These are phyloP conservation scores for Globisporangium nodosum DNA, from an alignment of 352 stramenopile genomes.

Conservation along the genomic window DNA sequence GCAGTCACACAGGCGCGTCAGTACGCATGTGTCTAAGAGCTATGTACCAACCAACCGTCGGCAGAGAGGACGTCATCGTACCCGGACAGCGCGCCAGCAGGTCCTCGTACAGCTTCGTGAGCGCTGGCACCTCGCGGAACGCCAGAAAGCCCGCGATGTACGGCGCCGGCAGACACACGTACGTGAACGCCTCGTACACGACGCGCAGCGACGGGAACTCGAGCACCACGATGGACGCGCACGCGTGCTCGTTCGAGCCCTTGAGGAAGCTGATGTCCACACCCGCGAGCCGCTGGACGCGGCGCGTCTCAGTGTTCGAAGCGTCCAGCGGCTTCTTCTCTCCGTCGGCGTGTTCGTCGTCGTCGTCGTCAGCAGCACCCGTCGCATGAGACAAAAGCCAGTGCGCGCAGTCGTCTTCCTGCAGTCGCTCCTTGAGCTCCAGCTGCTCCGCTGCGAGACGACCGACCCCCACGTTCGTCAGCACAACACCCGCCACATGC, in stretches of 20 bases:
- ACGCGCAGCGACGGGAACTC: constrained; percentile 53
- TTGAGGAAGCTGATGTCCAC: constrained; percentile 86
- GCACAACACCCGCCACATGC: no score
- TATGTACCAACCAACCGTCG: not conserved
- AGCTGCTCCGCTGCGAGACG: constrained; percentile 36
- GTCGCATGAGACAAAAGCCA: constrained; percentile 26
- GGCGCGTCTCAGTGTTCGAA: not conserved
- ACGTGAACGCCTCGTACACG: constrained; percentile 80
- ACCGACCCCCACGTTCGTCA: not conserved
- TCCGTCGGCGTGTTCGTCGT: not conserved
- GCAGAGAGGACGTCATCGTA: constrained; percentile 11
- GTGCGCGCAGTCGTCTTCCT: constrained; percentile 32
- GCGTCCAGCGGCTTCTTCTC: not conserved
- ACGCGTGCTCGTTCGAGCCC: constrained; percentile 72
- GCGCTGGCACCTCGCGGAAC: constrained; percentile 71
- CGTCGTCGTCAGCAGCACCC: not conserved
- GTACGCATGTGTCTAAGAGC: not conserved
- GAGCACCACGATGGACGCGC: constrained; percentile 76
- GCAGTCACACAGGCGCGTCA: not conserved
- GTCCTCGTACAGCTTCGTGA: constrained; percentile 64
- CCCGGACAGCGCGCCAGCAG: constrained; percentile 44
- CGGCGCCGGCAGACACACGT: constrained; percentile 70
- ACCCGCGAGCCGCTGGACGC: constrained; percentile 46
- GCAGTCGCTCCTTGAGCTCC: constrained; percentile 46
- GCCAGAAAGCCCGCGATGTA: constrained; percentile 82